Conservation (phyloP, 164 flowering plant species). For the Macadamia integrifolia region DNA sequence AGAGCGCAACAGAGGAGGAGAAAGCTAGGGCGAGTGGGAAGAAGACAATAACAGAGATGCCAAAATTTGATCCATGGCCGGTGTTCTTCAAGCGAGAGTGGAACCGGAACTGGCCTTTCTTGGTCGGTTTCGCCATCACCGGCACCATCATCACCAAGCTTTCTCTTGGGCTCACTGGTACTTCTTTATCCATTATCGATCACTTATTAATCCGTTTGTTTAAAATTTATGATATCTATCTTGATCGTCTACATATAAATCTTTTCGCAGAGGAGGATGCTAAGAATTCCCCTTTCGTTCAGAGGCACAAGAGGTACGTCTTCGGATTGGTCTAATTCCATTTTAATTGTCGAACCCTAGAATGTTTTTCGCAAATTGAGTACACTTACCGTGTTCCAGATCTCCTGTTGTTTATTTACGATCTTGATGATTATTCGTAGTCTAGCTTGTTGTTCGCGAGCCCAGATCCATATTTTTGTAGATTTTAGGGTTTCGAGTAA, state of each 20-base stretch:
- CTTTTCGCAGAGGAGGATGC: slow-evolving; percentile 34
- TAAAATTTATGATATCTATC: background rate
- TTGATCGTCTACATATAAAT: background rate
- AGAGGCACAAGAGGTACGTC: slow-evolving; percentile 31
- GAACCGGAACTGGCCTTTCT: background rate
- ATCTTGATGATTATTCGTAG: too few species aligned
- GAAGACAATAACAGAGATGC: background rate
- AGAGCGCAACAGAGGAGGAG: background rate
- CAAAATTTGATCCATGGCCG: background rate
- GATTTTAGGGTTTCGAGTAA: too few species aligned
- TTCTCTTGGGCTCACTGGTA: background rate
- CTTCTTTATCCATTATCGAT: background rate
- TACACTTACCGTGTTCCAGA: too few species aligned
- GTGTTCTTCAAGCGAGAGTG: background rate
- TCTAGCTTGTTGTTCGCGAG: too few species aligned
- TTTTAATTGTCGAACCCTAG: background rate
- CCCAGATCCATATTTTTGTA: too few species aligned
- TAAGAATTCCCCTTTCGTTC: slow-evolving; percentile 36
- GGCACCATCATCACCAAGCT: background rate
- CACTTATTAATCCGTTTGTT: background rate
- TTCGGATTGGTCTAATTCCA: background rate
- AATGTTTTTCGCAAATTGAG: background rate
- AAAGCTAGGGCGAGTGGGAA: background rate
- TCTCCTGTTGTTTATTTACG: too few species aligned
- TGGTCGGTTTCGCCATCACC: slow-evolving; percentile 1